These are phyloP conservation scores for Cucurbita pepo DNA, from an alignment of 306 rosid genomes.

Conservation along the genomic window DNA sequence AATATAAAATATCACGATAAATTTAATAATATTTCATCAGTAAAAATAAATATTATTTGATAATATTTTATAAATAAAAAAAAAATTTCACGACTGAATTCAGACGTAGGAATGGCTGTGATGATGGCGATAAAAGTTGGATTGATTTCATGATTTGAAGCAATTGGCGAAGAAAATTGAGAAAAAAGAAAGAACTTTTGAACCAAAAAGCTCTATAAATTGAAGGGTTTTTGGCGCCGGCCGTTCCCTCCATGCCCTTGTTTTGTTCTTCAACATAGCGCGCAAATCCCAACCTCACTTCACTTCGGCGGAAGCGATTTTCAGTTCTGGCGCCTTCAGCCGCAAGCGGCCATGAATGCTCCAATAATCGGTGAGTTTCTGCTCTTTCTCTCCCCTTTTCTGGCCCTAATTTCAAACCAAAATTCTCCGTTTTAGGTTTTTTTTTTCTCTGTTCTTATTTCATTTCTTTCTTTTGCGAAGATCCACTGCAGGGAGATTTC, in stretches of 20 bases:
- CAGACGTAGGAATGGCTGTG: too few species aligned
- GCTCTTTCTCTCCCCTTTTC: not conserved
- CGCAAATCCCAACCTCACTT: not conserved
- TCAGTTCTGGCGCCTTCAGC: not conserved
- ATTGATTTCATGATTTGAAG: too few species aligned
- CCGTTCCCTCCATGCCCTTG: not conserved
- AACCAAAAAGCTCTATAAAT: not conserved
- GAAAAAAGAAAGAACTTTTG: not conserved
- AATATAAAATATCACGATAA: too few species aligned
- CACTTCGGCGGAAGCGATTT: not conserved
- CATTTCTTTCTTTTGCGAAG: slow-evolving; percentile 1
- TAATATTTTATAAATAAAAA: too few species aligned
- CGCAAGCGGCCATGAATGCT: slow-evolving; percentile 27
- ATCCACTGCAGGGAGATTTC: slow-evolving; percentile 89
- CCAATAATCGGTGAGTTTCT: slow-evolving; percentile 44
- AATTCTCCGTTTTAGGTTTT: not conserved
- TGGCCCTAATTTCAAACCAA: not conserved
- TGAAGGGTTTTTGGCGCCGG: not conserved
- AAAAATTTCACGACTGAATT: too few species aligned
- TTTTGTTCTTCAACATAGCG: not conserved
- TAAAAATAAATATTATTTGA: too few species aligned
- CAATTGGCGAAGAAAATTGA: not conserved
- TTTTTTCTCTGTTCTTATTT: not conserved
- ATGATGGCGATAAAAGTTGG: too few species aligned
- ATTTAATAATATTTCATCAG: too few species aligned